These are phyloP conservation scores for Adansonia rubrostipa DNA, from an alignment of 441 rosid genomes.

Conservation along the genomic window DNA sequence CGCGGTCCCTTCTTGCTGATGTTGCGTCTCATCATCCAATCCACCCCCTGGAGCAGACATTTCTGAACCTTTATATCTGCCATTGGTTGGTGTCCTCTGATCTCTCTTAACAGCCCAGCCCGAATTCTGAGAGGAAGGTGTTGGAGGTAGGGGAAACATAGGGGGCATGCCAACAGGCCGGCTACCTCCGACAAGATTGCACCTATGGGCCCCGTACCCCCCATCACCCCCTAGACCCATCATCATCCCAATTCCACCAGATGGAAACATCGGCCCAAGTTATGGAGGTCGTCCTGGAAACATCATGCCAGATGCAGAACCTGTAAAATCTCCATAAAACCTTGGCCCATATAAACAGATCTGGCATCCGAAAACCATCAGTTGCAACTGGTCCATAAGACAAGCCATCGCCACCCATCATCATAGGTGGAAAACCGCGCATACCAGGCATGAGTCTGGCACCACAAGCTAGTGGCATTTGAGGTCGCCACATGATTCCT, in stretches of 20 bases:
- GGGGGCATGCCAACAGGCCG: slow-evolving; percentile 61
- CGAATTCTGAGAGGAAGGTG: slow-evolving; percentile 47
- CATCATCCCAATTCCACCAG: slow-evolving; percentile 88
- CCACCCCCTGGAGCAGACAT: slow-evolving; percentile 42
- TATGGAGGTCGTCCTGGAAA: slow-evolving; percentile 94
- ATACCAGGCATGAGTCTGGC: slow-evolving; percentile 86
- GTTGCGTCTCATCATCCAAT: slow-evolving; percentile 42
- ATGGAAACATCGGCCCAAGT: slow-evolving; percentile 71
- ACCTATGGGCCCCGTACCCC: slow-evolving; percentile 68
- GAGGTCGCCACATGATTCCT: slow-evolving; percentile 1
- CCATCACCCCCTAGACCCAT: slow-evolving; percentile 39
- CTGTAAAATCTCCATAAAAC: slow-evolving; percentile 85
- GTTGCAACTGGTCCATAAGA: slow-evolving; percentile 67
- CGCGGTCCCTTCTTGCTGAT: slow-evolving; percentile 55
- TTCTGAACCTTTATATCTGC: slow-evolving; percentile 50
- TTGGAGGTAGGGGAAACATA: slow-evolving; percentile 49
- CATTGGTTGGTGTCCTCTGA: slow-evolving; percentile 45
- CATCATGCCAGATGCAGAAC: slow-evolving; percentile 84
- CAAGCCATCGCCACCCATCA: slow-evolving; percentile 88
- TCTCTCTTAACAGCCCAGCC: slow-evolving; percentile 56
- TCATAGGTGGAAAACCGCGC: slow-evolving; percentile 81
- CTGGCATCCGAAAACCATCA: slow-evolving; percentile 86
- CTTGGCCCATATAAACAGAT: slow-evolving; percentile 82
- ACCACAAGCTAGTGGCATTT: slow-evolving; percentile 50
- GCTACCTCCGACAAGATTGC: slow-evolving; percentile 55